Evolutionary conservation across 2,329 filamentous ascomycete species (phyloP).

Genomic region (Dothistroma pini): DNA sequence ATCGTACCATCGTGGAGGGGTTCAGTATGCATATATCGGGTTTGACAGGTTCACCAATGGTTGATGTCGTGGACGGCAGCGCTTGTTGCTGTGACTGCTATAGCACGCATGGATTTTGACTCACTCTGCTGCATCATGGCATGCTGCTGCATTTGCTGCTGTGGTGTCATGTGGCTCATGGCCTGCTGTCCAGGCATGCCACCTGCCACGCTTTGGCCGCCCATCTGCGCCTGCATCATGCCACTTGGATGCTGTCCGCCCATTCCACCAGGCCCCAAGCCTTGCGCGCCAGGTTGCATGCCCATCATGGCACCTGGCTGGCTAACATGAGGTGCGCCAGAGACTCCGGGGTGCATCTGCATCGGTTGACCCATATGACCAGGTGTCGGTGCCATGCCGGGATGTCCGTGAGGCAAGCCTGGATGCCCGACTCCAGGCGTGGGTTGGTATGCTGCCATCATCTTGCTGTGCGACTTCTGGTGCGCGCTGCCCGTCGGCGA

Average conservation of each 20-base stretch:
- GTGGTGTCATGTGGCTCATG: constrained; percentile 67
- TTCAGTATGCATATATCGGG: neutral
- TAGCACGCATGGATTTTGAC: constrained; percentile 18
- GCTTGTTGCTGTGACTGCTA: neutral
- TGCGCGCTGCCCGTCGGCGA: constrained; percentile 9
- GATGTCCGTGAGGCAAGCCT: constrained; percentile 62
- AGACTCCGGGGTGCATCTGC: constrained; percentile 66
- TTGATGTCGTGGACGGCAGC: neutral
- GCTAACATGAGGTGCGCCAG: constrained; percentile 68
- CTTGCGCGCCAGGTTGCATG: constrained; percentile 65
- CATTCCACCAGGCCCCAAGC: constrained; percentile 44
- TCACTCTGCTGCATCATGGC: constrained; percentile 31
- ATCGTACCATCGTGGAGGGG: neutral
- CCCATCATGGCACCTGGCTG: constrained; percentile 70
- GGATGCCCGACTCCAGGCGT: constrained; percentile 65
- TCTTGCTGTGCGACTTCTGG: constrained; percentile 40
- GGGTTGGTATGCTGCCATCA: constrained; percentile 70
- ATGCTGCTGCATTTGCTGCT: constrained; percentile 47
- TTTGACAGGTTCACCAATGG: neutral
- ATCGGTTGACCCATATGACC: constrained; percentile 66
- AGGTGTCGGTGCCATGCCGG: constrained; percentile 63
- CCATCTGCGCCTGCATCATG: constrained; percentile 36
- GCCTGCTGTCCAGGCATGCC: constrained; percentile 61
- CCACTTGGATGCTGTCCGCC: constrained; percentile 33
- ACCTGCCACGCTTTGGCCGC: constrained; percentile 44